Evolutionary conservation across 2,329 filamentous ascomycete species (phyloP), one percentile per base, ranked within the genome.

Genomic region (Trichoderma endophyticum): DNA sequence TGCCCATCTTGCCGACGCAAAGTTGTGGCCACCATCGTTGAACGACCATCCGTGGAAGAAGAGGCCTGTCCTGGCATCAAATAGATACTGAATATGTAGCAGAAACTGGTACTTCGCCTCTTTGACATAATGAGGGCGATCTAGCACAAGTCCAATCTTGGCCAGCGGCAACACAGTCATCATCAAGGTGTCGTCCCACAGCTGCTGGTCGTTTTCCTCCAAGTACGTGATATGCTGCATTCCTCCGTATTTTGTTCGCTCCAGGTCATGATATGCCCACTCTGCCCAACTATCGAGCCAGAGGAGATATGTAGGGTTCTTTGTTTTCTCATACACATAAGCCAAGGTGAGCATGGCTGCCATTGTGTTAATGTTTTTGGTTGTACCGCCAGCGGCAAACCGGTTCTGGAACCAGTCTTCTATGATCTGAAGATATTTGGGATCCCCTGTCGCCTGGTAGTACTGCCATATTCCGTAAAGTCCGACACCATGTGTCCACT

Each of bases 401-500:
- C 66, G 26, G 12, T 26, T 30, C 8, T 26, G 36, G 34, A 69
- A 69, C 66, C 66, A 69, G 8, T 61, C 56, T n/a, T 69, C 66
- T n/a, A 69, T 69, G 36, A 69, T 69, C 9, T 69, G 66, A 1
- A 69, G 56, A 51, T 69, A 61, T 8, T 69, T 51, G 30, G 34
- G 24, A 43, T 69, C 56, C 6, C 56, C 56, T 5, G 66, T 69
- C n/a, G 43, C 24, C 26, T 69, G 66, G 7, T 69, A 69, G 36
- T 69, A 69, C 4, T 69, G 56, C 66, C 66, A 69, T 60, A 69
- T 69, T n/a, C 66, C 66, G 18, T 69, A 69, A 11, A 69, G 56
- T 9, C 66, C 66, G 43, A 69, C 30, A 8, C 66, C 66, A n/a
- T 69, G 66, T 9, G 66, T 69, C 66, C 66, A 69, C 15, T 69